Base-by-base conservation (phyloP, 2,329 filamentous ascomycete species). In the Ophiostoma angusticollis region DNA sequence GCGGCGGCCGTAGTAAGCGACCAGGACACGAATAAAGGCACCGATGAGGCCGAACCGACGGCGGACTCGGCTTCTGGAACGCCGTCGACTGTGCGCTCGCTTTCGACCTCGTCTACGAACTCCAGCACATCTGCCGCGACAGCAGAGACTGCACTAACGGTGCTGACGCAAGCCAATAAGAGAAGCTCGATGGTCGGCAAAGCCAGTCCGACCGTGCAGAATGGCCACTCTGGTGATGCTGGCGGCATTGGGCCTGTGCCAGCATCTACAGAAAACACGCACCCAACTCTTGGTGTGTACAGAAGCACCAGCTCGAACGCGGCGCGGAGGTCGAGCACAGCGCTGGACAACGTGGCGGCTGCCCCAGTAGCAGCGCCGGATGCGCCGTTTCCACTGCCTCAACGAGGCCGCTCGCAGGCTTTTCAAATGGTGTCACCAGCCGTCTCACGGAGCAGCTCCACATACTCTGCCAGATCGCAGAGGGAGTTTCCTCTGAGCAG, bases 21-120 rank as follows among this genome's bases (percentile, higher is more conserved):
- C 34, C n/a, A n/a, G n/a, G n/a, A n/a, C n/a, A 11, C 4, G 23
- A 21, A 33, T 7, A 36, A 19, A 18, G n/a, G 8, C 16, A 9
- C 27, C 11, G 36, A 28, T 13, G n/a, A 27, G 14, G 18, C n/a
- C 9, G 23, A 33, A 6, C 18, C 39, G 17, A 8, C 28, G 4
- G 33, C 32, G n/a, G 29, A 37, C 13, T 23, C 31, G 4, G 24
- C 31, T 1, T n/a, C n/a, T n/a, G 23, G 31, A 7, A 43, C 40
- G 12, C 39, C 40, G 5, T 39, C 37, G 4, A 37, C 45, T 5
- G 12, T 32, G 9, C 47, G 46, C 1, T 52, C 56, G 6, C 48
- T 53, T 6, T 47, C 51, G 5, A 48, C 47, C 7, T 46, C 54
- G 3, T 49, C 51, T 4, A 52, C 44, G 7, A 45, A 40, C 3